Base-by-base conservation (phyloP, 257 asterid genomes). In the Datura wrightii region DNA sequence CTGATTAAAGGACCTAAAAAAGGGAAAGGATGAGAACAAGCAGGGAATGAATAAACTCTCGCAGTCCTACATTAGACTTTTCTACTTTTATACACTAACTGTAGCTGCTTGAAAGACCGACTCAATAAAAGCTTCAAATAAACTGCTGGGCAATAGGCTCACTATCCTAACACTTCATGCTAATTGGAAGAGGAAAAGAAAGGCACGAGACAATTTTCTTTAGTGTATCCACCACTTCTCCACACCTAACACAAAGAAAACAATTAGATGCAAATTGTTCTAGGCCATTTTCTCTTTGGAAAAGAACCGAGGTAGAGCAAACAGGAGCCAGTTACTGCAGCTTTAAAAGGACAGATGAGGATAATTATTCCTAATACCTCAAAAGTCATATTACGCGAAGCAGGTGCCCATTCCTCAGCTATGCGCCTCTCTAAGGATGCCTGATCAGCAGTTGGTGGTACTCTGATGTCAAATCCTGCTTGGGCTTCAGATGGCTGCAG, bases 381-480 rank as follows among this genome's bases (percentile, higher is more conserved):
- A 85, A 90, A 97, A 60, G 97, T 93, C 99, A 95, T 95, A 86
- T 97, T 97, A 53, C 95, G 95, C 18, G 93, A 87, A 87, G 89
- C 86, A 83, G 99, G 99, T 18, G 98, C 98, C 99, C 98, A 97
- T 91, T 97, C 99, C 92, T 94, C 99, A 50, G 90, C 92, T 84
- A 95, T 88, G 87, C 97, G 92, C 86, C 90, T 91, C 92, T 97
- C 99, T 89, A 97, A 87, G 90, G 97, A 89, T 63, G 39, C 92
- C 85, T 66, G 88, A 89, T 97, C 97, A 39, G 90, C 93, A 16
- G 94, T 94, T 84, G 99, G 98, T 76, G 99, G 98, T 82, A 94
- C 90, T 70, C 99, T 93, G 89, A 97, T 89, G 87, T 97, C 99
- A 86, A 97, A 97, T 50, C 99, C 99, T 78, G 98, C 99, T 87